phyloP scores from a whole-genome alignment of 2,329 filamentous ascomycete species.

The Verticillium longisporum region DNA sequence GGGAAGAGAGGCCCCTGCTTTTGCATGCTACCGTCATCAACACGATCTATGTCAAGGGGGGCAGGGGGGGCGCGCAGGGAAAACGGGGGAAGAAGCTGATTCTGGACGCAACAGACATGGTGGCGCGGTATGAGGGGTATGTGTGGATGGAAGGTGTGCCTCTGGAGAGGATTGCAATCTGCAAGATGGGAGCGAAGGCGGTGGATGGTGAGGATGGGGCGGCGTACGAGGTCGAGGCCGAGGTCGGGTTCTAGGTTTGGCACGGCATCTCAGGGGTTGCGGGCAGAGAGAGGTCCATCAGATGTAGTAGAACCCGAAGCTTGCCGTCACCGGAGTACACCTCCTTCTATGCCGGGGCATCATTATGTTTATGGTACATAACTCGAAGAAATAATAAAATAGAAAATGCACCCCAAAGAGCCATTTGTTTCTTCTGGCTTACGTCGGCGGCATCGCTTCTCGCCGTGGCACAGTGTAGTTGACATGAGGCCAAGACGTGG shows the following conservation, averaged over 20 bases:
- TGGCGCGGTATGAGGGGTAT: slow-evolving; percentile 56
- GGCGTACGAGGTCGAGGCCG: slow-evolving; percentile 46
- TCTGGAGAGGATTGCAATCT: slow-evolving; percentile 70
- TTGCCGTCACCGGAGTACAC: too few species aligned
- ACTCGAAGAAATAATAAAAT: too few species aligned
- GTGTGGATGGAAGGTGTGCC: slow-evolving; percentile 64
- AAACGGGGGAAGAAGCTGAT: slow-evolving; percentile 26
- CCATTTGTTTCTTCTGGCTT: too few species aligned
- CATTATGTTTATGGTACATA: too few species aligned
- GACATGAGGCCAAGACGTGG: too few species aligned
- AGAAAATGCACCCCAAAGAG: too few species aligned
- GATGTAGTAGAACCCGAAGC: too few species aligned
- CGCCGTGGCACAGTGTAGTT: too few species aligned
- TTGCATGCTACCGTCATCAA: slow-evolving; percentile 85
- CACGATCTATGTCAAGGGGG: slow-evolving; percentile 64
- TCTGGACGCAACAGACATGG: slow-evolving; percentile 47
- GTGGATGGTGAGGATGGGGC: slow-evolving; percentile 44
- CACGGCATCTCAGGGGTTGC: too few species aligned
- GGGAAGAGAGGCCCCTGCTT: slow-evolving; percentile 57
- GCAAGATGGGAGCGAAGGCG: slow-evolving; percentile 79
- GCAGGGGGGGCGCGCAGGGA: slow-evolving; percentile 6
- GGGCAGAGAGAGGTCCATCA: neutral
- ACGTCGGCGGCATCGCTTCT: too few species aligned
- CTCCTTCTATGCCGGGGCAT: too few species aligned
- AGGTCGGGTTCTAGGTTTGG: slow-evolving; percentile 28